A percentile compares a stretch with the other conserved stretches of the same genome.
Evolutionary conservation across 192 early-diverging fungal genomes (phyloP).

Genomic region (Podila epicladia): DNA sequence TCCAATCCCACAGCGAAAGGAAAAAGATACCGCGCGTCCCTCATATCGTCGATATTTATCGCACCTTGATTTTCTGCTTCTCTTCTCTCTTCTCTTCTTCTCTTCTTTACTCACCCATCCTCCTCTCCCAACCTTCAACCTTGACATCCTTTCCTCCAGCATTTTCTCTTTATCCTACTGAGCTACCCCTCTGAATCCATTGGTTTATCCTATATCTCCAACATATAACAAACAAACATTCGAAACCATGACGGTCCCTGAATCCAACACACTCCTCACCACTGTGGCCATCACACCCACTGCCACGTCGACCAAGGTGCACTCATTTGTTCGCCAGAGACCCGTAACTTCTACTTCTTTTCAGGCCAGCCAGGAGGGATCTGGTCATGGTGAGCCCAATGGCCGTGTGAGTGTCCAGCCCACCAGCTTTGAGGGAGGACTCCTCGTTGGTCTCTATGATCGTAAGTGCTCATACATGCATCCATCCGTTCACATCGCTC

Average conservation of each 20-base stretch:
- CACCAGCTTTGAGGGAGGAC: slow-evolving; percentile 46
- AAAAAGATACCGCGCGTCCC: not conserved
- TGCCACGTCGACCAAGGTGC: slow-evolving; percentile 23
- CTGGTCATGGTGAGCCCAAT: slow-evolving; percentile 29
- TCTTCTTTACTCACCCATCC: not conserved
- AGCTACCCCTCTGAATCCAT: not conserved
- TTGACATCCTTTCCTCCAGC: not conserved
- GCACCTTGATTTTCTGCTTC: not conserved
- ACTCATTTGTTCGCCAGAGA: slow-evolving; percentile 29
- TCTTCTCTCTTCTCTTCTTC: not conserved
- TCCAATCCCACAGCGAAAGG: not conserved
- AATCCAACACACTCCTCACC: slow-evolving; percentile 18
- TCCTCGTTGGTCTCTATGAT: slow-evolving; percentile 45
- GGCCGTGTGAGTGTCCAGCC: slow-evolving; percentile 41
- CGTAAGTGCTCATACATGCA: slow-evolving; percentile 22
- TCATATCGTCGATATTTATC: too few relatives aligned
- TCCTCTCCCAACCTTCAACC: not conserved
- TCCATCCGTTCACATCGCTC: too few relatives aligned
- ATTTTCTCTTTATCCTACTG: not conserved
- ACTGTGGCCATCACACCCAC: slow-evolving; percentile 12
- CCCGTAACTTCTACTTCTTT: slow-evolving; percentile 24
- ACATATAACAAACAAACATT: not conserved
- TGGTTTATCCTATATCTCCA: not conserved
- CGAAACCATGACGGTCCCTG: slow-evolving; percentile 31
- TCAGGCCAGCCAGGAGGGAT: slow-evolving; percentile 32